Conservation (phyloP, 306 rosid species). For the Sindora glabra region DNA sequence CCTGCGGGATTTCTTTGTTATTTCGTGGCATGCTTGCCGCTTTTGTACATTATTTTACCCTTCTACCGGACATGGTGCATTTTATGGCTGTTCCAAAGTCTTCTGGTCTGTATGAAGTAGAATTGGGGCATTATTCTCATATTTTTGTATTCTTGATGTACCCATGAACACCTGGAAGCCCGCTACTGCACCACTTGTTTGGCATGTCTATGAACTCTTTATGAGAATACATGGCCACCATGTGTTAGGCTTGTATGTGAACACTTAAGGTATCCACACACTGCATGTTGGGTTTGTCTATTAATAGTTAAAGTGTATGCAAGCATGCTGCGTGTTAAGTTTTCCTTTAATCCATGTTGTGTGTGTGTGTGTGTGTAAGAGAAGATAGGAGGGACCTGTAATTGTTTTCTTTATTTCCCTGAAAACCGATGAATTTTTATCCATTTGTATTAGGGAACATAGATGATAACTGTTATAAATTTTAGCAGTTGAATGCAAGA, state of each 20-base stretch:
- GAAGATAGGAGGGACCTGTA: not conserved
- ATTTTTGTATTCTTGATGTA: not conserved
- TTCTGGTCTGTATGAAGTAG: not conserved
- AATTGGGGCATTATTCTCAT: not conserved
- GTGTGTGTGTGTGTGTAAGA: not conserved
- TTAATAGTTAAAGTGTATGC: not conserved
- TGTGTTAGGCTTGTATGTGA: not conserved
- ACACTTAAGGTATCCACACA: not conserved
- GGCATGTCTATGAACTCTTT: not conserved
- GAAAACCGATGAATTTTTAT: not conserved
- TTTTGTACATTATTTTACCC: not conserved
- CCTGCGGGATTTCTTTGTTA: not conserved
- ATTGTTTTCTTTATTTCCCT: not conserved
- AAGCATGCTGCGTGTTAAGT: not conserved
- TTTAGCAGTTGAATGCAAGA: not conserved
- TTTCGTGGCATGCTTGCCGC: not conserved
- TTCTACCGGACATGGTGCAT: not conserved
- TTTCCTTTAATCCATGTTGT: not conserved
- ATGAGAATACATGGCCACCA: not conserved
- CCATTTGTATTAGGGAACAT: not conserved
- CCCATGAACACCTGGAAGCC: not conserved
- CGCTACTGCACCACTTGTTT: too few relatives aligned
- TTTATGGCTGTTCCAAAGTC: not conserved
- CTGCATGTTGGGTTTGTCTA: not conserved
- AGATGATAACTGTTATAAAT: not conserved